A percentile compares a stretch with the other conserved stretches of the same genome.
Conservation (phyloP, 169 alveolate genomes). For the Plasmodium vinckei region DNA sequence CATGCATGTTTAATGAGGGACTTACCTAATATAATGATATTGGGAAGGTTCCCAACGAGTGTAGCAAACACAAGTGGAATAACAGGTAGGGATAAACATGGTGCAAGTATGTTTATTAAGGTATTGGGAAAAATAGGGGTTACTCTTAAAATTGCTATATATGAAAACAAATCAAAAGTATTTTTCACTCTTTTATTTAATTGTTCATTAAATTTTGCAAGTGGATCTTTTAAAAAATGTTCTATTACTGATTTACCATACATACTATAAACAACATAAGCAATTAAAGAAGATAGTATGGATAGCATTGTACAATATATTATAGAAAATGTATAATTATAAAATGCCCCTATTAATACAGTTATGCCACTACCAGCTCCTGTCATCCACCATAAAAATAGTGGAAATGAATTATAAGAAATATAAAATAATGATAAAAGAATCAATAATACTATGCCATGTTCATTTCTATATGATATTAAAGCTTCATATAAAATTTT, state of each 20-base stretch:
- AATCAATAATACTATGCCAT: slow-evolving; percentile 39
- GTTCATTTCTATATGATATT: slow-evolving; percentile 69
- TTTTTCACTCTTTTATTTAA: slow-evolving; percentile 55
- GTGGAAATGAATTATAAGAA: slow-evolving; percentile 62
- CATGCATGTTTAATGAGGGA: background rate
- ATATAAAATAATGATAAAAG: slow-evolving; percentile 55
- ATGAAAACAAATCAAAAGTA: slow-evolving; percentile 47
- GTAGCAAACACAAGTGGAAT: slow-evolving; percentile 58
- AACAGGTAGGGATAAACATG: slow-evolving; percentile 46
- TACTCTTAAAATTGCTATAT: slow-evolving; percentile 68
- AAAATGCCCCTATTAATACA: slow-evolving; percentile 68
- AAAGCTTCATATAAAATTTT: slow-evolving; percentile 59
- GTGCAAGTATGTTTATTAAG: slow-evolving; percentile 39
- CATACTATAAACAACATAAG: slow-evolving; percentile 33
- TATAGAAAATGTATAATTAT: slow-evolving; percentile 59
- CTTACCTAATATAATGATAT: slow-evolving; percentile 58
- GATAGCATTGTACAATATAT: slow-evolving; percentile 63
- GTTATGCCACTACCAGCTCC: slow-evolving; percentile 72
- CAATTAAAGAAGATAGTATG: slow-evolving; percentile 40
- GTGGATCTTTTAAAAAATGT: slow-evolving; percentile 47
- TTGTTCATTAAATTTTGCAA: slow-evolving; percentile 39
- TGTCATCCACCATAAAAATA: slow-evolving; percentile 77
- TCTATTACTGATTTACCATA: slow-evolving; percentile 57
- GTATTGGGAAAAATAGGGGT: slow-evolving; percentile 69
- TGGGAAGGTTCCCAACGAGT: slow-evolving; percentile 48